These are phyloP conservation scores for Lodderomyces metapsilosis DNA, from an alignment of 1,139 yeast species.

Conservation along the genomic window DNA sequence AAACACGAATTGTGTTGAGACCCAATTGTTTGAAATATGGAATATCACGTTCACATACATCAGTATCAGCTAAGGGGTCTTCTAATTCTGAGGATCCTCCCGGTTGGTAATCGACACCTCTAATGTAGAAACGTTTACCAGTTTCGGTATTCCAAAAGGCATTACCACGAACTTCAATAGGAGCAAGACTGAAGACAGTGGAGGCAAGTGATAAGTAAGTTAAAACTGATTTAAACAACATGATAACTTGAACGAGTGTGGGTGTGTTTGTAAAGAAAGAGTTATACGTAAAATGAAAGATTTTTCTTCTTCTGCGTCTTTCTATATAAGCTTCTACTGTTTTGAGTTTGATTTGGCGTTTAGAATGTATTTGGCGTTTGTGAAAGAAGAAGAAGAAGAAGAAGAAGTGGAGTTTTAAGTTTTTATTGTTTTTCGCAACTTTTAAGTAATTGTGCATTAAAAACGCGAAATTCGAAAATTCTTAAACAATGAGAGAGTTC, in stretches of 20 bases:
- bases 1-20: constrained; percentile 71
- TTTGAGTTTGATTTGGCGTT: too few species aligned
- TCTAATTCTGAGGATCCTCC: constrained; percentile 56
- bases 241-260: constrained; percentile 9
- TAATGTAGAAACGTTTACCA: constrained; percentile 48
- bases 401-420: too few species aligned
- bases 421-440: too few species aligned
- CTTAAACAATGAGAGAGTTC: too few species aligned
- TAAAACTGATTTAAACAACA: constrained; percentile 9
- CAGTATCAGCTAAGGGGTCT: constrained; percentile 73
- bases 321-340: too few species aligned
- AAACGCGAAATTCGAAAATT: too few species aligned
- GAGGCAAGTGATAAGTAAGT: constrained; percentile 7
- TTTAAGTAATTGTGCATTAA: too few species aligned
- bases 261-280: neutral
- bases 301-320: too few species aligned
- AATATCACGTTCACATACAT: constrained; percentile 74
- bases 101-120: constrained; percentile 81
- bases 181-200: constrained; percentile 33
- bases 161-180: constrained; percentile 61
- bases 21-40: constrained; percentile 60
- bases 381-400: too few species aligned
- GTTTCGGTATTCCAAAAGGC: constrained; percentile 54
- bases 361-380: too few species aligned
- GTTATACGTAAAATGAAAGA: too few species aligned